A percentile compares a stretch with the other conserved stretches of the same genome.
phyloP scores from a whole-genome alignment of 306 rosid species.

The Rubus idaeus region DNA sequence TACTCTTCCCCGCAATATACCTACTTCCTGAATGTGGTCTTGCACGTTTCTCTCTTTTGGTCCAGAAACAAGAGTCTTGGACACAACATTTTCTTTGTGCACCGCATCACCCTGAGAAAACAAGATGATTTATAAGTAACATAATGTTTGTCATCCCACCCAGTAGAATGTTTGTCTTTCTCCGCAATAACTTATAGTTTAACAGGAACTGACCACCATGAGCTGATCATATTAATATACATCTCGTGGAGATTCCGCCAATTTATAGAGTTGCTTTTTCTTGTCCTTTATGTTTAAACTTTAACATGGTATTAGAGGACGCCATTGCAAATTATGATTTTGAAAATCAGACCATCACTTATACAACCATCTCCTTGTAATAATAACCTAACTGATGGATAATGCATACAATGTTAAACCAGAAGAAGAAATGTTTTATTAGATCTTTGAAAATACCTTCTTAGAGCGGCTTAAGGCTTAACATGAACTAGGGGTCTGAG shows the following conservation, averaged over 20 bases:
- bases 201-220: background rate
- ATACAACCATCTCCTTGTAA: background rate
- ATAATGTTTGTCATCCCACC: background rate
- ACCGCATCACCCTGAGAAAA: constrained; percentile 48
- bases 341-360: background rate
- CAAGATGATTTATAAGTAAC: constrained; percentile 9
- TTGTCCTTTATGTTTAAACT: background rate
- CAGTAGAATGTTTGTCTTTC: background rate
- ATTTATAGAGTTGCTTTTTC: background rate
- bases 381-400: background rate
- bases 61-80: constrained; percentile 42
- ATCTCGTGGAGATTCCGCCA: background rate
- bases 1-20: constrained; percentile 34
- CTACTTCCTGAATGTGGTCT: constrained; percentile 41
- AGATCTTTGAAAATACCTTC: background rate
- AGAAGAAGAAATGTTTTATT: no score
- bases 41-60: constrained; percentile 34
- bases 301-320: background rate
- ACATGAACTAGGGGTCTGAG: background rate
- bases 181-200: background rate
- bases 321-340: background rate
- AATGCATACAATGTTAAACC: background rate
- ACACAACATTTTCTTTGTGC: constrained; percentile 34
- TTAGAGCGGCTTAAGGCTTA: background rate
- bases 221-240: background rate